These are phyloP conservation scores for Crucihimalaya himalaica DNA, from an alignment of 345 rosid genomes.

Conservation along the genomic window DNA sequence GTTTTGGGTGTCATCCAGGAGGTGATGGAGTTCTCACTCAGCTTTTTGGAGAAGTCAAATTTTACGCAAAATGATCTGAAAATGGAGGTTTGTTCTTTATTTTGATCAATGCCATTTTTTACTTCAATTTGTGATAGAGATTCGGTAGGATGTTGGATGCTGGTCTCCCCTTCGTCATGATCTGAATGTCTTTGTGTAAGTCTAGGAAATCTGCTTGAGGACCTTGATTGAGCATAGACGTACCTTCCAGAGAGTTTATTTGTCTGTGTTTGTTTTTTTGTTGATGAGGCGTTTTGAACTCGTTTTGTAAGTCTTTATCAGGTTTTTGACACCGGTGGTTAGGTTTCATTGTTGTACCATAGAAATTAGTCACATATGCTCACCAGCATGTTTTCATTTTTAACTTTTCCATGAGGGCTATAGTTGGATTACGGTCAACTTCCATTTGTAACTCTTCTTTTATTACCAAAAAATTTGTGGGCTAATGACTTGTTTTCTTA, in stretches of 20 bases:
- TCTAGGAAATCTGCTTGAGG: neutral
- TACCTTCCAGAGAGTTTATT: neutral
- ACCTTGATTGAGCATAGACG: conserved; percentile 5
- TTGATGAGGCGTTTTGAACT: neutral
- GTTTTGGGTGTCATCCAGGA: conserved; percentile 65
- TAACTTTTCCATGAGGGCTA: neutral
- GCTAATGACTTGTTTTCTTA: conserved; percentile 2
- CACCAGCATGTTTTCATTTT: neutral
- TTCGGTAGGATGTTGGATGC: neutral
- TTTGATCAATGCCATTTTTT: conserved; percentile 3
- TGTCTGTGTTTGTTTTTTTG: neutral
- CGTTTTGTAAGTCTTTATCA: conserved; percentile 8
- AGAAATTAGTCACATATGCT: neutral
- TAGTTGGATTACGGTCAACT: conserved; percentile 6
- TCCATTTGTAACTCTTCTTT: conserved; percentile 12
- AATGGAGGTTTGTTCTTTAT: conserved; percentile 59
- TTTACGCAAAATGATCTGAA: conserved; percentile 52
- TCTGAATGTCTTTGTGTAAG: neutral
- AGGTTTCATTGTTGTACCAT: conserved; percentile 8
- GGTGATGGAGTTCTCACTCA: conserved; percentile 75
- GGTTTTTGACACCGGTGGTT: neutral
- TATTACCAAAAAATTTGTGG: neutral
- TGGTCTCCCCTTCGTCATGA: conserved; percentile 5
- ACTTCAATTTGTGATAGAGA: conserved; percentile 16
- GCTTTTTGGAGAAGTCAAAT: conserved; percentile 71